Conservation (phyloP, 345 rosid genomes). For the Murraya paniculata region DNA sequence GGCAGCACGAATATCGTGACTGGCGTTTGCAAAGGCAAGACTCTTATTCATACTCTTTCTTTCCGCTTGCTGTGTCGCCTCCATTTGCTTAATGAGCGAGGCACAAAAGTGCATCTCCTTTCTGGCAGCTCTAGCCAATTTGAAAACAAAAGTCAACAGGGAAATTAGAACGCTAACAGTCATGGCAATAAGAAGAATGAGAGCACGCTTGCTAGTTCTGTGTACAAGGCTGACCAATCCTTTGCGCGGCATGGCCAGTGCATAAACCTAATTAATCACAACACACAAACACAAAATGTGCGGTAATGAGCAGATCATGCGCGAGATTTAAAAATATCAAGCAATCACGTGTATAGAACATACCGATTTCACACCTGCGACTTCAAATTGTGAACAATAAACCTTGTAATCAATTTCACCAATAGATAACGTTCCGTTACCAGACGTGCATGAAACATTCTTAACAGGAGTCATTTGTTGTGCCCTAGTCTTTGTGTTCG, state of each 20-base stretch:
- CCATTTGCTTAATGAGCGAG: constrained; percentile 63
- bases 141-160: constrained; percentile 29
- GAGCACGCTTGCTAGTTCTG: constrained; percentile 18
- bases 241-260: constrained; percentile 39
- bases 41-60: constrained; percentile 76
- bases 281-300: not conserved
- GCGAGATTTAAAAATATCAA: not conserved
- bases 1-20: constrained; percentile 72
- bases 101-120: constrained; percentile 51
- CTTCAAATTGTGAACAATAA: constrained; percentile 30
- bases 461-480: not conserved
- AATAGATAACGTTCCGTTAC: constrained; percentile 2
- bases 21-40: constrained; percentile 64
- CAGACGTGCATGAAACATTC: constrained; percentile 21
- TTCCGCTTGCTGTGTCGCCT: constrained; percentile 75
- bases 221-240: constrained; percentile 22
- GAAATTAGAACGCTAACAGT: constrained; percentile 19
- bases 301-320: not conserved
- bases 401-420: constrained; percentile 15
- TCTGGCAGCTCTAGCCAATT: constrained; percentile 36
- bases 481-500: not conserved
- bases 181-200: constrained; percentile 30
- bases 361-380: constrained; percentile 40
- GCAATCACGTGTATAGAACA: not conserved
- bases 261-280: constrained; percentile 44